Base-by-base conservation (phyloP, 768 basidiomycete species). In the Suillus weaverae region DNA sequence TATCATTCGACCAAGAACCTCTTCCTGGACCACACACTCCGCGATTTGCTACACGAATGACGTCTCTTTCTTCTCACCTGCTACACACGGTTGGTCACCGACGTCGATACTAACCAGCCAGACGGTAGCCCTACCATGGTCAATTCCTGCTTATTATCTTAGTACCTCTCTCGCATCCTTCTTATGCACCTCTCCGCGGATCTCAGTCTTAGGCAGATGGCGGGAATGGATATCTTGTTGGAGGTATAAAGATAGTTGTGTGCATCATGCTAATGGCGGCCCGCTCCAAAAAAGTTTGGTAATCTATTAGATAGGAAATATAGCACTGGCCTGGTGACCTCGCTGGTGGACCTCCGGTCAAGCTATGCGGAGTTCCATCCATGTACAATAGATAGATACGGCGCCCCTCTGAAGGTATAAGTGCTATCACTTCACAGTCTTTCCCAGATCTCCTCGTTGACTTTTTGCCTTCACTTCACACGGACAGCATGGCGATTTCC, bases 401-500 rank as follows among this genome's bases (percentile, higher is more conserved):
- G 55, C 14, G 5, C 16, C 35, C 38, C 3, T 8, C 36, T 26
- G 36, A 36, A 57, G 22, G 22, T 57, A 57, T 57, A 57, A 57
- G 56, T 57, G 22, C 36, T 18, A 38, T 26, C 48, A 50, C 48
- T 14, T 22, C 36, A 8, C 36, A 7, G 6, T 36, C 35, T 36
- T 22, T 62, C 33, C 35, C 26, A 30, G 26, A 22, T 33, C 14
- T 53, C 22, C 61, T 61, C 61, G 14, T 41, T 9, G 5, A 38
- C 55, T 26, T 30, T 16, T 30, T 16, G 3, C 16, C 46, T 32
- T 53, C 51, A 20, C 30, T 33, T 41, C 7, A 35, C n/a, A 20
- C 18, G 18, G 2, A 56, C 36, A 26, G 1, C 36, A 76, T 76
- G 75, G 65, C 76, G 11, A 61, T 65, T 22, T 69, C 66, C n/a